Base-by-base conservation (phyloP, 257 asterid genomes). In the Penstemon eatonii region DNA sequence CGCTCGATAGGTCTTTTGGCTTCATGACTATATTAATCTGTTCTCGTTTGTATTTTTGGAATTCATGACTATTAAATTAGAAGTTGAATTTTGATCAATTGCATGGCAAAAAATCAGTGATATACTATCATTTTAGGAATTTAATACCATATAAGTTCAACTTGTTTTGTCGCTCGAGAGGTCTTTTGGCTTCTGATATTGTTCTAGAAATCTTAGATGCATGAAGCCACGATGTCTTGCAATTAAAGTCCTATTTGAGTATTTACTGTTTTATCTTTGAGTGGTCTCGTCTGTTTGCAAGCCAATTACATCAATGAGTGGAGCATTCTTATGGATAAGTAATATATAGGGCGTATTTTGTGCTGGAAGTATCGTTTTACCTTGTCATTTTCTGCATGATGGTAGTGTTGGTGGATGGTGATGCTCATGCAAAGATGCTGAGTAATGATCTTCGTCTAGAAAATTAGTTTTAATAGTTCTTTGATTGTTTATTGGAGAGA, bases 331-430 rank as follows among this genome's bases (percentile, higher is more conserved):
- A 37, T 18, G 41, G 33, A 55, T 46, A 61, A 51, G 33, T 73
- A 8, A 60, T 13, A n/a, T 13, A 41, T 61, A 49, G 25, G 36
- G 18, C 5, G 45, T 9, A 47, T n/a, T 33, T 9, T 2, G 54
- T 67, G 58, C 15, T 76, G 5, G 59, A 67, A 67, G 47, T 42
- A 45, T 47, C 49, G 60, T 6, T 71, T 39, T 33, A 25, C 37
- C 11, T 9, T 46, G 44, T 11, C 4, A 51, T 45, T 58, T 66
- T 60, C 11, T 55, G 45, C 47, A 10, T 51, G 8, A 25, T n/a
- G 36, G 50, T 51, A 45, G 15, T 25, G 33, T 25, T 25, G 33
- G 33, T 25, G 2, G 51, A 61, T 62, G 44, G 15, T 25, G 33
- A 25, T 25, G 33, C 33, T 54, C 54, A 36, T 57, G 57, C 8